Evolutionary conservation across 2,329 filamentous ascomycete genomes (phyloP).

Genomic region (Rhynchosporium graminicola): DNA sequence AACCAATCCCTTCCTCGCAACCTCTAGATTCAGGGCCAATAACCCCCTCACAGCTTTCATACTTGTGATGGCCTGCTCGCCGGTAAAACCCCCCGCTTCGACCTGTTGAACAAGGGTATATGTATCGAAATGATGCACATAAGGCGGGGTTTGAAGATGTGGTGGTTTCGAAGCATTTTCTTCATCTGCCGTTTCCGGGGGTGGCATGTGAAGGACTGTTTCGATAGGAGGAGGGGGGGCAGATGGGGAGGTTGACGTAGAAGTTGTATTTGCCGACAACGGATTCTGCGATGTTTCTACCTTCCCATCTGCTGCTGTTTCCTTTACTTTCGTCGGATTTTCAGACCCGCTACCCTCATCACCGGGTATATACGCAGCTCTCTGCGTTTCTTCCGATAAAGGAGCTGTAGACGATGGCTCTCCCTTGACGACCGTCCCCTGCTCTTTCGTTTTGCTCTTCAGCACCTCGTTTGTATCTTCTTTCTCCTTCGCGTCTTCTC

Average conservation of each 20-base stretch:
- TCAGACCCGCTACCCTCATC: conserved; percentile 27
- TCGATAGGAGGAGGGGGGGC: conserved; percentile 43
- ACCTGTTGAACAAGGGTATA: conserved; percentile 86
- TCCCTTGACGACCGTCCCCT: conserved; percentile 14
- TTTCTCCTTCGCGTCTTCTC: conserved; percentile 6
- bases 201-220: conserved; percentile 51
- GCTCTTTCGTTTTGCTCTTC: conserved; percentile 10
- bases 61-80: conserved; percentile 73
- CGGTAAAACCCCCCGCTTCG: conserved; percentile 67
- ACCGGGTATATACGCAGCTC: conserved; percentile 31
- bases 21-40: conserved; percentile 75
- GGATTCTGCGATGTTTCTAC: neutral
- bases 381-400: conserved; percentile 35
- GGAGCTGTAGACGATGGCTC: conserved; percentile 29
- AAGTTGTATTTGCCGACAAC: neutral
- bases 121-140: conserved; percentile 96
- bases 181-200: conserved; percentile 44
- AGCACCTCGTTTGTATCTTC: conserved; percentile 10
- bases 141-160: conserved; percentile 72
- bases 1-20: conserved; percentile 78
- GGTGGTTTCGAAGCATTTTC: conserved; percentile 54
- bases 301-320: conserved; percentile 3
- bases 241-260: neutral
- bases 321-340: neutral
- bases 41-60: conserved; percentile 91